phyloP scores from a whole-genome alignment of 495 filamentous ascomycete genomes.

The Penicillium turbatum region DNA sequence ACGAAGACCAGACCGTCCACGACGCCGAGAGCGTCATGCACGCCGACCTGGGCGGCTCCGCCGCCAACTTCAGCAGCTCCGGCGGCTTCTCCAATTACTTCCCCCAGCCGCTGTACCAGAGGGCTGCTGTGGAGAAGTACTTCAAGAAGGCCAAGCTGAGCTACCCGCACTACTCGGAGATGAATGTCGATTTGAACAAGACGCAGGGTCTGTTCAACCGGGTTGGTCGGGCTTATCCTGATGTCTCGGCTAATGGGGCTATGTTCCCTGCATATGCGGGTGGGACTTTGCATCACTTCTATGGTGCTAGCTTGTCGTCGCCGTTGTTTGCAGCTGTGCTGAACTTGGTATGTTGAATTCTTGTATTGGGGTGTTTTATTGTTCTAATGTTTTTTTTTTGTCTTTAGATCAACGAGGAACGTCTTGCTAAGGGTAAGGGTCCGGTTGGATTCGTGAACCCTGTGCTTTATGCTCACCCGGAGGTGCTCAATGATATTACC shows the following conservation, averaged over 20 bases:
- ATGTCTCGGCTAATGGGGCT: slow-evolving; percentile 59
- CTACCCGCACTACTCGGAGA: slow-evolving; percentile 38
- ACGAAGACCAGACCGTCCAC: slow-evolving; percentile 34
- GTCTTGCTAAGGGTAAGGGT: slow-evolving; percentile 42
- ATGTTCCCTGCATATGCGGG: slow-evolving; percentile 45
- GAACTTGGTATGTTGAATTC: slow-evolving; percentile 27
- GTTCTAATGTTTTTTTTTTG: not conserved
- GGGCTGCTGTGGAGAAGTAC: slow-evolving; percentile 46
- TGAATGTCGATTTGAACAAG: slow-evolving; percentile 34
- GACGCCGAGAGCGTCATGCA: slow-evolving; percentile 41
- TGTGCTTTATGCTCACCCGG: slow-evolving; percentile 44
- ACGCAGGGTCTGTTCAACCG: slow-evolving; percentile 53
- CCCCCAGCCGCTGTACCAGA: slow-evolving; percentile 55
- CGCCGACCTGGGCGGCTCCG: slow-evolving; percentile 26
- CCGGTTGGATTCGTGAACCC: slow-evolving; percentile 52
- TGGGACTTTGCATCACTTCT: slow-evolving; percentile 36
- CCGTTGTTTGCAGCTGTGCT: slow-evolving; percentile 55
- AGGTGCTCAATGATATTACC: slow-evolving; percentile 47
- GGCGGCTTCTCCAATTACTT: slow-evolving; percentile 71
- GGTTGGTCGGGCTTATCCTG: slow-evolving; percentile 59
- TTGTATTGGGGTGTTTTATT: not conserved
- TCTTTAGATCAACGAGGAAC: slow-evolving; percentile 44
- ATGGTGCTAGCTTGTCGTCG: slow-evolving; percentile 53
- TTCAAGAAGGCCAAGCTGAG: slow-evolving; percentile 44
- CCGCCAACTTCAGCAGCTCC: slow-evolving; percentile 49